phyloP scores from a whole-genome alignment of 352 stramenopile genomes.

The Phytophthora constricta region DNA sequence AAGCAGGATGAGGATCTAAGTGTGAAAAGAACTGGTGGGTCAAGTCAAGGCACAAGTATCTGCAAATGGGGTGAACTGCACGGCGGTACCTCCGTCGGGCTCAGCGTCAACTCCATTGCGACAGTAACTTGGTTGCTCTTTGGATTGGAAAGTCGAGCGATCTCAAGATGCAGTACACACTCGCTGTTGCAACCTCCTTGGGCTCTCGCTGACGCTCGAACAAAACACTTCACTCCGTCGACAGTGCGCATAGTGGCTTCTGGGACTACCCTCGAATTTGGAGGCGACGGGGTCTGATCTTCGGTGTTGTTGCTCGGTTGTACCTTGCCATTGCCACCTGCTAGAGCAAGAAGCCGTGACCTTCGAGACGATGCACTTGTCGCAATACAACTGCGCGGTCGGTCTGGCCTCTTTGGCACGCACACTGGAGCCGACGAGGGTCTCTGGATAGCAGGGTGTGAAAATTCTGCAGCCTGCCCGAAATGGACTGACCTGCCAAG shows the following conservation, averaged over 20 bases:
- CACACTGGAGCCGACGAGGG: constrained; percentile 8
- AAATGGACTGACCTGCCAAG: constrained; percentile 13
- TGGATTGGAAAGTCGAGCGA: constrained; percentile 3
- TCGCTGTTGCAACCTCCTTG: constrained; percentile 9
- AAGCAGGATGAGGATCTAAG: constrained; percentile 33
- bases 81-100: constrained; percentile 37
- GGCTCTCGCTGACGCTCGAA: constrained; percentile 23
- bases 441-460: constrained; percentile 17
- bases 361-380: constrained; percentile 24
- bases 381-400: constrained; percentile 39
- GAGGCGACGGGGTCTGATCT: not conserved
- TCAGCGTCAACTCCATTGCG: constrained; percentile 34
- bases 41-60: not conserved
- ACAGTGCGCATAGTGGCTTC: constrained; percentile 12
- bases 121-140: constrained; percentile 15
- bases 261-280: not conserved
- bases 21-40: too few relatives aligned
- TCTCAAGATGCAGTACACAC: constrained; percentile 29
- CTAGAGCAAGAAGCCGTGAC: constrained; percentile 24
- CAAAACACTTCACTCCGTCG: constrained; percentile 24
- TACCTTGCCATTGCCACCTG: constrained; percentile 4
- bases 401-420: constrained; percentile 32
- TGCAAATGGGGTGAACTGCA: not conserved
- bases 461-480: constrained; percentile 16
- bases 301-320: constrained; percentile 5